phyloP scores from a whole-genome alignment of 208 protist genomes.

The Herpetomonas samuelpessoai region DNA sequence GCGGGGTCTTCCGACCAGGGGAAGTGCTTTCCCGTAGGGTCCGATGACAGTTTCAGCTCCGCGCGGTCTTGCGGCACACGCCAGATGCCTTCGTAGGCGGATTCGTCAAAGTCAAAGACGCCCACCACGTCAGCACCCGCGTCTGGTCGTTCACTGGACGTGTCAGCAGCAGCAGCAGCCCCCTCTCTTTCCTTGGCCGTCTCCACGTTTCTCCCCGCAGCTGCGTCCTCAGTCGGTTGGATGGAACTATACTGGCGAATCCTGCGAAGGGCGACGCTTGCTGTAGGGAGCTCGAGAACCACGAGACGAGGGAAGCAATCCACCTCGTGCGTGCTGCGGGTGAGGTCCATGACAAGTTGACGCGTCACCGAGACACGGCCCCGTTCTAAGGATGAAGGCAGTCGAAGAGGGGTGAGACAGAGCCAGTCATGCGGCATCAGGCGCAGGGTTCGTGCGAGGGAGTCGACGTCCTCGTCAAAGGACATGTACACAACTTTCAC shows the following conservation, averaged over 20 bases:
- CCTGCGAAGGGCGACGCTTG: neutral
- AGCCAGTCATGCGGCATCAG: slow-evolving; percentile 50
- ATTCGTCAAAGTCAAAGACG: neutral
- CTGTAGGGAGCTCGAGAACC: slow-evolving; percentile 24
- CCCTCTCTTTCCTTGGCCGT: neutral
- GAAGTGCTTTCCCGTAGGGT: slow-evolving; percentile 31
- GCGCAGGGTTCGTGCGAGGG: slow-evolving; percentile 22
- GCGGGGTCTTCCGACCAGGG: slow-evolving; percentile 24
- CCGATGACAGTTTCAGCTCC: slow-evolving; percentile 23
- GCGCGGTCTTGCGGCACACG: slow-evolving; percentile 31
- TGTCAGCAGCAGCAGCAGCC: neutral
- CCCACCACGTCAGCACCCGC: neutral
- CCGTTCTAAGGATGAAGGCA: neutral
- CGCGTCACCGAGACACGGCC: slow-evolving; percentile 12
- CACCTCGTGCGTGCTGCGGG: slow-evolving; percentile 32
- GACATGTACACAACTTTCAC: slow-evolving; percentile 68
- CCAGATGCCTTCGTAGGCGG: slow-evolving; percentile 21
- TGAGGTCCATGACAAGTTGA: slow-evolving; percentile 10
- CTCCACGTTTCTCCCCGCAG: neutral
- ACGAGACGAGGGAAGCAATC: slow-evolving; percentile 56
- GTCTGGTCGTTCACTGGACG: neutral
- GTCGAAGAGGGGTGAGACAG: slow-evolving; percentile 26
- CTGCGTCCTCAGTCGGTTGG: too few species aligned
- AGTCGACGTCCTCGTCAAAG: slow-evolving; percentile 35
- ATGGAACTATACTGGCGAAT: slow-evolving; percentile 1